Evolutionary conservation across 2,329 filamentous ascomycete species (phyloP).

Genomic region (Domatiomyces globalis): DNA sequence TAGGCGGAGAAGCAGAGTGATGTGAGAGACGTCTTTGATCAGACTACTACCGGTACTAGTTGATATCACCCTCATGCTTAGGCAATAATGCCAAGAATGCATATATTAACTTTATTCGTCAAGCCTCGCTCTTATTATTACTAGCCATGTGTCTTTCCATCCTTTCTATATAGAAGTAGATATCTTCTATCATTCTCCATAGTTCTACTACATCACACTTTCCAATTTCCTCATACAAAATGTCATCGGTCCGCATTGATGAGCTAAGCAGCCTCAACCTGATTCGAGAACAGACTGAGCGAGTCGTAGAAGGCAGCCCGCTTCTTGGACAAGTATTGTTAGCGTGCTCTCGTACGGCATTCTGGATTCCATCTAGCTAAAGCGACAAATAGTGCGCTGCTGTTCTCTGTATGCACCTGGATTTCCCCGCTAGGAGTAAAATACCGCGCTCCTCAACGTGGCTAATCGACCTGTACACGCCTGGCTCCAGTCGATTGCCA

Average conservation of each 20-base stretch:
- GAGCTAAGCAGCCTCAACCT: neutral
- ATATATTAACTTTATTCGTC: neutral
- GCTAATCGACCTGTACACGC: neutral
- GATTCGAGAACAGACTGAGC: neutral
- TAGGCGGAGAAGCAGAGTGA: neutral
- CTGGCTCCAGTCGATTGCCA: neutral
- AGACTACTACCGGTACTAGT: no score
- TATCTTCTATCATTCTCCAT: no score
- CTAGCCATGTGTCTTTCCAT: no score
- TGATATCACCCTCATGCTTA: neutral
- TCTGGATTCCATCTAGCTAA: neutral
- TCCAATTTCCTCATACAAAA: neutral
- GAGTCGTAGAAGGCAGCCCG: neutral
- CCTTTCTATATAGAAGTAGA: no score
- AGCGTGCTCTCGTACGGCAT: neutral
- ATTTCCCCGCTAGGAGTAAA: neutral
- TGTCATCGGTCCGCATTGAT: neutral
- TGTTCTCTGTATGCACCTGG: neutral
- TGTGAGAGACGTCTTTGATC: no score
- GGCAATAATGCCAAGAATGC: neutral
- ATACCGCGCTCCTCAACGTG: neutral
- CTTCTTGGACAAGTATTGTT: neutral
- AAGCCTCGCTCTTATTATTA: no score
- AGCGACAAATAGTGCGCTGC: neutral
- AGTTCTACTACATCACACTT: no score